phyloP scores from a whole-genome alignment of 1,139 yeast species.

The Candida tetrigidarum region DNA sequence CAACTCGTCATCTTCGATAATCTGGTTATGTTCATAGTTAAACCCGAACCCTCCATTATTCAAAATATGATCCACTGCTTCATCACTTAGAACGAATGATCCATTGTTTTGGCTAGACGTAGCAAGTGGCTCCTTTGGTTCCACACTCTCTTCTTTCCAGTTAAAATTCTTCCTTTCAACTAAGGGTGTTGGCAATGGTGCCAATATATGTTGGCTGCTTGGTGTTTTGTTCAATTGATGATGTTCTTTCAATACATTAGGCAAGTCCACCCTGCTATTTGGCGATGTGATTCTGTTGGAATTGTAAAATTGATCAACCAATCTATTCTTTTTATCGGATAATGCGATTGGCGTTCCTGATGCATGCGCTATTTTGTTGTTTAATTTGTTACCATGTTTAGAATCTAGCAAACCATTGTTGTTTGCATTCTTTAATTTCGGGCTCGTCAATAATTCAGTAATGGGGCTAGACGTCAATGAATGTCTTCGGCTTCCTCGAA shows the following conservation, averaged over 20 bases:
- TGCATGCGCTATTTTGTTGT: neutral
- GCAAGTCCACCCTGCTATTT: slow-evolving; percentile 13
- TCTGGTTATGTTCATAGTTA: slow-evolving; percentile 18
- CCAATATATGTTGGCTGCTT: slow-evolving; percentile 1
- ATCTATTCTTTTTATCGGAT: slow-evolving; percentile 29
- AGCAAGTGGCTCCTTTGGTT: neutral
- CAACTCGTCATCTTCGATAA: slow-evolving; percentile 30
- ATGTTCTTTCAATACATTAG: slow-evolving; percentile 4
- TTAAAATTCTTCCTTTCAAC: slow-evolving; percentile 10
- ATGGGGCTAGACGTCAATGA: slow-evolving; percentile 9
- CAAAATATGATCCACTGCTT: slow-evolving; percentile 22
- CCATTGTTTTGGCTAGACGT: neutral
- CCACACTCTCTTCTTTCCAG: slow-evolving; percentile 10
- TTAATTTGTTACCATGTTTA: neutral
- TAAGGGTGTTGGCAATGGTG: slow-evolving; percentile 6
- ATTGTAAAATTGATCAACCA: slow-evolving; percentile 48
- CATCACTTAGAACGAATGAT: slow-evolving; percentile 13
- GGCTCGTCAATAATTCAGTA: slow-evolving; percentile 14
- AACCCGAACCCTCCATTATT: slow-evolving; percentile 30
- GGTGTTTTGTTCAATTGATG: neutral
- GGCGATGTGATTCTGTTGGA: slow-evolving; percentile 14
- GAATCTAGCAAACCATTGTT: neutral
- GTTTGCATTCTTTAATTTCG: slow-evolving; percentile 9
- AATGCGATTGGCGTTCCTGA: slow-evolving; percentile 1
- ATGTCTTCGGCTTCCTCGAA: slow-evolving; percentile 15